Evolutionary conservation across 176 grass and related monocot species (phyloP).

Genomic region (Pontederia crassipes): DNA sequence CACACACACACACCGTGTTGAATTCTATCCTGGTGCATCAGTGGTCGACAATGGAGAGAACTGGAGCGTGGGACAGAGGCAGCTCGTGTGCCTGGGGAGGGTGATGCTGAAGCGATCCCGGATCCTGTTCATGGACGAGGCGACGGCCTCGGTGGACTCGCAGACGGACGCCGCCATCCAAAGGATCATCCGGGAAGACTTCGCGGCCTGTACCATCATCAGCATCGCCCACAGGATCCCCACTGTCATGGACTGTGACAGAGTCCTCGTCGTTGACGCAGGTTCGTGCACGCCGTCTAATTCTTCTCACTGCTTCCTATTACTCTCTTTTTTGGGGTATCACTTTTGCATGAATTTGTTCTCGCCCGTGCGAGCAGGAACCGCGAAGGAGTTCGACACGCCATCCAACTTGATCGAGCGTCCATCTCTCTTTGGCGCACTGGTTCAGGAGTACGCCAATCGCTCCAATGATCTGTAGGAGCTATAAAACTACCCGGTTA

Average conservation of each 20-base stretch:
- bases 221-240: constrained; percentile 99
- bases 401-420: constrained; percentile 66
- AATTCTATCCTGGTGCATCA: constrained; percentile 2
- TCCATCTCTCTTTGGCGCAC: constrained; percentile 71
- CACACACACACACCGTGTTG: no score
- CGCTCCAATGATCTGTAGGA: constrained; percentile 62
- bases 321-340: no score
- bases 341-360: no score
- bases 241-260: constrained; percentile 91
- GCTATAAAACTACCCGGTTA: no score
- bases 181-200: constrained; percentile 89
- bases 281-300: constrained; percentile 20
- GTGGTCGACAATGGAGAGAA: constrained; percentile 97
- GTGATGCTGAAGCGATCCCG: constrained; percentile 88
- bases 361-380: constrained; percentile 26
- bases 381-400: constrained; percentile 77
- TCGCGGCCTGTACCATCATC: constrained; percentile 80
- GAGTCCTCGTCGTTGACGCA: constrained; percentile 87
- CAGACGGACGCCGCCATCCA: constrained; percentile 96
- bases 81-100: constrained; percentile 75
- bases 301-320: no score
- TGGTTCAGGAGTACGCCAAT: constrained; percentile 93
- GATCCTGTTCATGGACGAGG: constrained; percentile 97
- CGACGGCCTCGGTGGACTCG: constrained; percentile 92
- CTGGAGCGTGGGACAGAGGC: constrained; percentile 93